A percentile compares a stretch with the other conserved stretches of the same genome.
These are phyloP conservation scores for Nicotiana rustica DNA, from an alignment of 305 asterid genomes.

Conservation along the genomic window DNA sequence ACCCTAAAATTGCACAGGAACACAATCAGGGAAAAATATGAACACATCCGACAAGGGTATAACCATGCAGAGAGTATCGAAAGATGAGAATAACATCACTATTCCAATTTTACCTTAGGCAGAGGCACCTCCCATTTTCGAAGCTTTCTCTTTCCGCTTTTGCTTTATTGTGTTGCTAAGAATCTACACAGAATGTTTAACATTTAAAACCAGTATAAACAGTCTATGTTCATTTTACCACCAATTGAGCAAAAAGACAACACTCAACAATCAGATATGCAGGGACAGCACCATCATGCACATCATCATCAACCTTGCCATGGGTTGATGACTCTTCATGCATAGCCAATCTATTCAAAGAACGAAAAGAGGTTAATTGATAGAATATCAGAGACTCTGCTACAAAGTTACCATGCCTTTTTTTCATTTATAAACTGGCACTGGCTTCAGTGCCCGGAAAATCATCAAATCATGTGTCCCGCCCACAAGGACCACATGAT, in stretches of 20 bases:
- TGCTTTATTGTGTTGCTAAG: constrained; percentile 95
- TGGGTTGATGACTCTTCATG: constrained; percentile 85
- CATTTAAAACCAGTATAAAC: neutral
- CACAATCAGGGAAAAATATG: neutral
- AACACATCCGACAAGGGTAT: neutral
- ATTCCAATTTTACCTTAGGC: constrained; percentile 69
- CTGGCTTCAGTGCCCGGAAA: neutral
- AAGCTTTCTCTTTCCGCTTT: constrained; percentile 92
- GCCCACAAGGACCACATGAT: neutral
- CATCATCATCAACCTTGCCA: constrained; percentile 91
- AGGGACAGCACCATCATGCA: constrained; percentile 90
- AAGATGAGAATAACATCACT: neutral
- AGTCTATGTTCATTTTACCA: neutral
- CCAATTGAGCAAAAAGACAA: constrained; percentile 21
- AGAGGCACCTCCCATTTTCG: constrained; percentile 99
- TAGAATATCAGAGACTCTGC: neutral
- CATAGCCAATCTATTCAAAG: constrained; percentile 68
- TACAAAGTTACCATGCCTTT: neutral
- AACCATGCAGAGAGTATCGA: neutral
- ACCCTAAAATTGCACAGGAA: constrained; percentile 11
- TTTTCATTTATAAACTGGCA: neutral
- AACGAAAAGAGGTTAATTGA: neutral
- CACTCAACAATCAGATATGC: constrained; percentile 74
- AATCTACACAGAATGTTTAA: constrained; percentile 53
- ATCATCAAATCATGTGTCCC: neutral